Base-by-base conservation (phyloP, 73 alveolate species). In the Symbiodinium pilosum region DNA sequence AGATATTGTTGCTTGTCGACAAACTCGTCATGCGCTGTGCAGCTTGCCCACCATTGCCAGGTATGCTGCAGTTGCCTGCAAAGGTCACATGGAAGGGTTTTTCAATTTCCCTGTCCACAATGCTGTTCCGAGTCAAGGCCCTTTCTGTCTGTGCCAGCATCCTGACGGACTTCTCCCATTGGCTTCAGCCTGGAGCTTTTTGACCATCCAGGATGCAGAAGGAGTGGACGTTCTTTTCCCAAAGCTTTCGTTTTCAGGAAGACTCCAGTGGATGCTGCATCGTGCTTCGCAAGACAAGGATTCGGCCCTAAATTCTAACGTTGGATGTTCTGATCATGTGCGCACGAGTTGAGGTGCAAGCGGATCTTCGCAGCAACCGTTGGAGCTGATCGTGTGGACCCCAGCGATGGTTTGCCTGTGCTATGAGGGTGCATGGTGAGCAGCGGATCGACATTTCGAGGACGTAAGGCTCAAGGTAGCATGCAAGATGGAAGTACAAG, bases 191-290 rank as follows among this genome's bases (percentile, higher is more conserved):
- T 32, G 84, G 43, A 51, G 26, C 94, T 56, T 73, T 56, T n/a
- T n/a, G n/a, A n/a, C n/a, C n/a, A n/a, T n/a, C n/a, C n/a, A n/a
- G n/a, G n/a, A n/a, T 18, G 73, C 73, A 47, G 64, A 47, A 16
- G 7, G 24, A 16, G 21, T 2, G 26, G 18, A 30, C 36, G 41
- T 18, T 5, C 38, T 30, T 36, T n/a, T 39, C 84, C 16, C 41
- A 69, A 77, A 42, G 18, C 44, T 11, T 12, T 16, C 24, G 41
- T 42, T 12, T 54, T 16, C 26, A 91, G 97, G 97, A 91, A 68
- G 89, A 91, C 97, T 16, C 97, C 97, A 0, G 97, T 91, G 97
- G 97, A 91, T 20, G 97, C 97, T 12, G 97, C 97, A 21, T 69
- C 97, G 26, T 91, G 97, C 54, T 91, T 91, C 36, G 97, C 97